These are phyloP conservation scores for Cyberlindnera bimundalis DNA, from an alignment of 805 yeast species.

Conservation along the genomic window DNA sequence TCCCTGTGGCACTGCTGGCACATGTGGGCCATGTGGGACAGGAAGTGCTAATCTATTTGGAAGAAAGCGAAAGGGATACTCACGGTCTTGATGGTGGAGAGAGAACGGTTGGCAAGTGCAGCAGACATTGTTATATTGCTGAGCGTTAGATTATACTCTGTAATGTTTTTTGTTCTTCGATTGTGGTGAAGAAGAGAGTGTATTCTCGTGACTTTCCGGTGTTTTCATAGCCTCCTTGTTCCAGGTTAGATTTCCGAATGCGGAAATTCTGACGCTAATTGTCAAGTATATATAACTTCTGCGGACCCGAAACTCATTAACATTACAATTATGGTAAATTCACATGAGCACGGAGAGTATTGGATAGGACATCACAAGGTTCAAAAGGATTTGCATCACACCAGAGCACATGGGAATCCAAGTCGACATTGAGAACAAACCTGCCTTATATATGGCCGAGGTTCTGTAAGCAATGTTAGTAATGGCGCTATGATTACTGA, in stretches of 20 bases:
- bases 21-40: too few relatives aligned
- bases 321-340: not conserved
- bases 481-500: too few relatives aligned
- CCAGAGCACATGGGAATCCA: slow-evolving; percentile 94
- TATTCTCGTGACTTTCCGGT: not conserved
- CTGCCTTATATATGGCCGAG: slow-evolving; percentile 73
- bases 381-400: slow-evolving; percentile 60
- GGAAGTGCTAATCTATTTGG: too few relatives aligned
- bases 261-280: slow-evolving; percentile 3
- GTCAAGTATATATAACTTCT: not conserved
- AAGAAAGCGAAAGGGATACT: slow-evolving; percentile 3
- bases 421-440: slow-evolving; percentile 83
- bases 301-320: too few relatives aligned
- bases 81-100: slow-evolving; percentile 62
- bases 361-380: slow-evolving; percentile 65
- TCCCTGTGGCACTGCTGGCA: not conserved
- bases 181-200: too few relatives aligned
- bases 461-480: slow-evolving; percentile 1
- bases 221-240: not conserved
- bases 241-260: slow-evolving; percentile 9
- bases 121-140: slow-evolving; percentile 38
- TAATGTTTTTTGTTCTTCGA: too few relatives aligned
- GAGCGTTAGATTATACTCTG: too few relatives aligned
- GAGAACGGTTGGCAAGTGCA: slow-evolving; percentile 72
- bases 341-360: slow-evolving; percentile 45